Evolutionary conservation across 2,329 filamentous ascomycete genomes (phyloP), one percentile per base, ranked within the genome.

Genomic region (Penicillium sp.): DNA sequence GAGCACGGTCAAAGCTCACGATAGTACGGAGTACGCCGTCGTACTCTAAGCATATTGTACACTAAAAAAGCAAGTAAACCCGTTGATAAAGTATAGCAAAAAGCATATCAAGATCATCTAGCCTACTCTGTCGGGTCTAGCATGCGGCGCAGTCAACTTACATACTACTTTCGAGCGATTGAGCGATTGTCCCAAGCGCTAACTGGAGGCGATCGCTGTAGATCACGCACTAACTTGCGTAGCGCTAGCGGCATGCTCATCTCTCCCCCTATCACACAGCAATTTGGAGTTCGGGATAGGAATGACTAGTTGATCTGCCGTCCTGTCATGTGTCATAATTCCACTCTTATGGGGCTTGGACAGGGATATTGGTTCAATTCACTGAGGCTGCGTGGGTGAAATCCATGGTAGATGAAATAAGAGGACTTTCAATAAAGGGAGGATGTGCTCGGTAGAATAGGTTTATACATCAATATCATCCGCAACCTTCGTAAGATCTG

Each of bases 131-230:
- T 29, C 15, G 15, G 37, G 5, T 29, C 9, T 6, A 24, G n/a
- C 24, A 35, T 46, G 43, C n/a, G 48, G 48, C 43, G 43, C 48
- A 50, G 48, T 42, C 48, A 47, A 37, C 43, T 42, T 50, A 45
- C 19, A 45, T 42, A 28, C 32, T 38, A 31, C 13, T 31, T 46
- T 10, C 10, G 31, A 24, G n/a, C n/a, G 22, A 26, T 28, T 5
- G 15, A n/a, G n/a, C n/a, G n/a, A n/a, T n/a, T n/a, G n/a, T 12
- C 2, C 22, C 9, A 10, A 31, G n/a, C 8, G 19, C 24, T 46
- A 35, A 35, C 34, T 46, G 31, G 43, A 41, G 15, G 13, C 24
- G 43, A 47, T 50, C 43, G 10, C 32, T 37, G 43, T 50, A 46
- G 48, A 50, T 47, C 48, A 17, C 10, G 7, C n/a, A 26, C 31